Evolutionary conservation across 768 basidiomycete genomes (phyloP).

Genomic region (Tricholoma matsutake): DNA sequence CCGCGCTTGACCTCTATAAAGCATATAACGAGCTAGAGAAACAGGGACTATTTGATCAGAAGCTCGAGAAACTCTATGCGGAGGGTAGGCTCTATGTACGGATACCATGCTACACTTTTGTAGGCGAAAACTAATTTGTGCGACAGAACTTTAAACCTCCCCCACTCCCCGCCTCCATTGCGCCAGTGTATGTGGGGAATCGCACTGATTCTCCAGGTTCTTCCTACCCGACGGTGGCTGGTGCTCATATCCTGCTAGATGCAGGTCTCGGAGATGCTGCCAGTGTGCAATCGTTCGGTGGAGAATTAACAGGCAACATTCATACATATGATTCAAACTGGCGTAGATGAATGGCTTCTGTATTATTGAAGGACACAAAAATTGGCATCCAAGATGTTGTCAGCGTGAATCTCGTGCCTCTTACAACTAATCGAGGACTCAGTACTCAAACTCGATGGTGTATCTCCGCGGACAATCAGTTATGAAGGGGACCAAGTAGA

Average conservation of each 20-base stretch:
- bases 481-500: background rate
- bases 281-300: background rate
- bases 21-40: constrained; percentile 76
- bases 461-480: too few species aligned
- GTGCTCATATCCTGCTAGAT: background rate
- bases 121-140: background rate
- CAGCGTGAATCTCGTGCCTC: too few species aligned
- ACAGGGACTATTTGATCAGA: constrained; percentile 76
- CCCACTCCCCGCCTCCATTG: constrained; percentile 1
- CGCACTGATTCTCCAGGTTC: constrained; percentile 4
- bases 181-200: background rate
- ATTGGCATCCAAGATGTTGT: background rate
- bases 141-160: constrained; percentile 22
- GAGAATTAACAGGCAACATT: background rate
- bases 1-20: constrained; percentile 82
- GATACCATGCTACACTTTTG: constrained; percentile 4
- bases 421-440: too few species aligned
- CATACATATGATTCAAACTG: background rate
- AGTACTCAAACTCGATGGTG: too few species aligned
- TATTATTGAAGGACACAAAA: background rate
- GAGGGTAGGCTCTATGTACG: constrained; percentile 74
- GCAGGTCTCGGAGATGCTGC: background rate
- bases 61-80: constrained; percentile 81
- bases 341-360: background rate
- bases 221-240: background rate